Evolutionary conservation across 805 yeast species (phyloP).

Genomic region (Candida maltosa): DNA sequence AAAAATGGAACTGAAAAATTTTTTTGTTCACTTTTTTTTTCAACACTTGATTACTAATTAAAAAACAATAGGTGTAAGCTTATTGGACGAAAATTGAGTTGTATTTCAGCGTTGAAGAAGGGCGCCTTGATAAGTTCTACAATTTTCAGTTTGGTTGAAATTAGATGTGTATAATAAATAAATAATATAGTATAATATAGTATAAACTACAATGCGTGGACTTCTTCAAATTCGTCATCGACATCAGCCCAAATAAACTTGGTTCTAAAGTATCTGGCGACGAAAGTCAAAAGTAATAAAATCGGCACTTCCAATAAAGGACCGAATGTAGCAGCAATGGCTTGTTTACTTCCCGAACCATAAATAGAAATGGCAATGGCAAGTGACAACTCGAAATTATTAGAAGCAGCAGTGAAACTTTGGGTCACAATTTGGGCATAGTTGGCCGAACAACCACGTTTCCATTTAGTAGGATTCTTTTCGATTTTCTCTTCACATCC

Average conservation of each 20-base stretch:
- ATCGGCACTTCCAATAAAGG: conserved; percentile 60
- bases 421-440: conserved; percentile 46
- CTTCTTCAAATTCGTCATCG: too few species aligned
- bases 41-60: too few species aligned
- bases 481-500: conserved; percentile 35
- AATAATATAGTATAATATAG: too few species aligned
- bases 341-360: conserved; percentile 49
- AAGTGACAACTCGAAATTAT: conserved; percentile 54
- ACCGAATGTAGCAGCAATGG: conserved; percentile 59
- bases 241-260: conserved; percentile 26
- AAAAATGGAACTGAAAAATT: too few species aligned
- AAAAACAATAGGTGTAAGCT: too few species aligned
- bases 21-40: too few species aligned
- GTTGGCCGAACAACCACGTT: conserved; percentile 30
- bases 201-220: too few species aligned
- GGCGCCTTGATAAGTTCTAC: too few species aligned
- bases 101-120: too few species aligned
- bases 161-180: too few species aligned
- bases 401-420: conserved; percentile 55
- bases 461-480: conserved; percentile 15
- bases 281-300: conserved; percentile 33
- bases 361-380: conserved; percentile 52
- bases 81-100: too few species aligned
- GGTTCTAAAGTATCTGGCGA: conserved; percentile 30
- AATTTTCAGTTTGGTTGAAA: too few species aligned